These are phyloP conservation scores for Bocquillonia castaneifolia DNA, from an alignment of 441 rosid genomes.

Conservation along the genomic window DNA sequence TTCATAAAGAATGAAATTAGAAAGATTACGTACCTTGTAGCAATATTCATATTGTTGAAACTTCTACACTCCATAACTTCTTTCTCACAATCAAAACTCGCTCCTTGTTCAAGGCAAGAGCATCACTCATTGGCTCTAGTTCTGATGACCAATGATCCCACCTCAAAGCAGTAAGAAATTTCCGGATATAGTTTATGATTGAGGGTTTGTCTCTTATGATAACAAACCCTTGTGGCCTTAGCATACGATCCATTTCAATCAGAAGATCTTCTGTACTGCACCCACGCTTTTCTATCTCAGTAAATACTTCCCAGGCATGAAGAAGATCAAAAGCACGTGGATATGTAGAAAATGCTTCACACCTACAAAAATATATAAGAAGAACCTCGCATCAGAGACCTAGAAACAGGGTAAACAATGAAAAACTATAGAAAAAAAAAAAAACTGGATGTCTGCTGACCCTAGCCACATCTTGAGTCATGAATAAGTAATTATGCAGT, in stretches of 20 bases:
- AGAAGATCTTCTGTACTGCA: constrained; percentile 77
- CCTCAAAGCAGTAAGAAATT: constrained; percentile 54
- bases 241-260: constrained; percentile 86
- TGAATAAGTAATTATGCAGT: background rate
- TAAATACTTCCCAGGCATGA: constrained; percentile 79
- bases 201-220: constrained; percentile 79
- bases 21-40: constrained; percentile 3
- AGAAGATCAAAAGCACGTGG: constrained; percentile 93
- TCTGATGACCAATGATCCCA: constrained; percentile 88
- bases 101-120: constrained; percentile 59
- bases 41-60: constrained; percentile 27
- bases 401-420: background rate
- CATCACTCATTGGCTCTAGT: constrained; percentile 67
- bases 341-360: constrained; percentile 93
- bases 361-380: constrained; percentile 43
- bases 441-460: background rate
- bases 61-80: constrained; percentile 52
- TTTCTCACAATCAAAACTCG: constrained; percentile 74
- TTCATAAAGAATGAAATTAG: background rate
- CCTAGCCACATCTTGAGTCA: background rate
- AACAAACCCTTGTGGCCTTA: constrained; percentile 81
- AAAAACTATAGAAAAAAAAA: too few species aligned
- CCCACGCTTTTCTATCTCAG: constrained; percentile 55
- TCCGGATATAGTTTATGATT: constrained; percentile 46
- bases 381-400: background rate